Evolutionary conservation across 1,284 basidiomycete species (phyloP).

Genomic region (Microbotryum silenes-acaulis): DNA sequence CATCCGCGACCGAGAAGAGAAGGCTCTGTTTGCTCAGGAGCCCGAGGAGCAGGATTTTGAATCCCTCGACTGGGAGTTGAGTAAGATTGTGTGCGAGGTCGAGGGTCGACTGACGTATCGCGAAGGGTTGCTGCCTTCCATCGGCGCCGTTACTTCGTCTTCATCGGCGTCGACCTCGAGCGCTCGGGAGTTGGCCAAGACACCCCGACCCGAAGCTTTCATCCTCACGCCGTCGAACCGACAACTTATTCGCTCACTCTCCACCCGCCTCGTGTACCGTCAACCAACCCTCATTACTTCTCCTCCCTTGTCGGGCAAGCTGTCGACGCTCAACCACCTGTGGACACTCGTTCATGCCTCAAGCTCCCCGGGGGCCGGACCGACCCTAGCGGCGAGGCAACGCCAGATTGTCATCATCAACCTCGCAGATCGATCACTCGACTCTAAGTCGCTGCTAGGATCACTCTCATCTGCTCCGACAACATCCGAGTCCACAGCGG

Average conservation of each 20-base stretch:
- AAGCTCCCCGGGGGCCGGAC: constrained; percentile 48
- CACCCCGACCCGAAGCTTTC: constrained; percentile 41
- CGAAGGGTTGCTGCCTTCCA: constrained; percentile 24
- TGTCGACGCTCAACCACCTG: constrained; percentile 69
- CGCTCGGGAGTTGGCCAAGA: constrained; percentile 1
- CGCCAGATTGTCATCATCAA: constrained; percentile 65
- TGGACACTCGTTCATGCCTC: constrained; percentile 51
- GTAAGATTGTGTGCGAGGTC: constrained; percentile 17
- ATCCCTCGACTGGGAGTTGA: constrained; percentile 10
- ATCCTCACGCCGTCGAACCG: constrained; percentile 61
- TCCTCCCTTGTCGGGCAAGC: constrained; percentile 82
- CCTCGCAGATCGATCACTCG: constrained; percentile 87
- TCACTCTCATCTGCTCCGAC: constrained; percentile 85
- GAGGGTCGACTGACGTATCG: constrained; percentile 19
- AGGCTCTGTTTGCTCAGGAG: background rate
- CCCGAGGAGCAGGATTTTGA: background rate
- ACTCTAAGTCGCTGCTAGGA: constrained; percentile 86
- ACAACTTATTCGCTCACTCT: constrained; percentile 55
- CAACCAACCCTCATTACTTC: constrained; percentile 80
- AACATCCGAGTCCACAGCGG: constrained; percentile 49
- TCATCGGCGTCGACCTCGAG: background rate
- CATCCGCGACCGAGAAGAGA: constrained; percentile 6
- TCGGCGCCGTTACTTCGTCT: constrained; percentile 1
- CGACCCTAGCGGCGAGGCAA: constrained; percentile 19
- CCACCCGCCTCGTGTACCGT: constrained; percentile 58